Evolutionary conservation across 805 yeast genomes (phyloP).

Genomic region (Candida maris): DNA sequence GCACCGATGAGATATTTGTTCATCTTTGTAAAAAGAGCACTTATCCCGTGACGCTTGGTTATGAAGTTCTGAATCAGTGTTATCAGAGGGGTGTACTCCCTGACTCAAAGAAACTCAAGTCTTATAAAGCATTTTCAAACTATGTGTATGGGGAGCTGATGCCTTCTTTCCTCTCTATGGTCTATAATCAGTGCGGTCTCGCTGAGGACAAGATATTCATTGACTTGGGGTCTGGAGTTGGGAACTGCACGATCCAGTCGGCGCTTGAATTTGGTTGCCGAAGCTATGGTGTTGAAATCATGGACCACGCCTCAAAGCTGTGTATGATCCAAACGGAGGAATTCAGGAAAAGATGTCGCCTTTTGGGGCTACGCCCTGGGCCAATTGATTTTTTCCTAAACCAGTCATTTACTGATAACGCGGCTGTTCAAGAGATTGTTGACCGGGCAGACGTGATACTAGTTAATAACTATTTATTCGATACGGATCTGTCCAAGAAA

Average conservation of each 20-base stretch:
- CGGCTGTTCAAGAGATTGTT: slow-evolving; percentile 49
- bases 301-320: slow-evolving; percentile 73
- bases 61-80: slow-evolving; percentile 67
- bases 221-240: slow-evolving; percentile 93
- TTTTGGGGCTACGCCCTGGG: slow-evolving; percentile 64
- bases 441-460: slow-evolving; percentile 67
- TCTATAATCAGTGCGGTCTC: slow-evolving; percentile 58
- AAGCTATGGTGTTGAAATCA: slow-evolving; percentile 88
- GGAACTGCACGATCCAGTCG: slow-evolving; percentile 86
- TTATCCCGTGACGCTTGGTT: slow-evolving; percentile 45
- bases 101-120: slow-evolving; percentile 54
- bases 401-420: slow-evolving; percentile 70
- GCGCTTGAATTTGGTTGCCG: slow-evolving; percentile 80
- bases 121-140: slow-evolving; percentile 83
- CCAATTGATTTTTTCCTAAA: slow-evolving; percentile 53
- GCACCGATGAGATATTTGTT: slow-evolving; percentile 26
- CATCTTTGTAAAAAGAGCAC: slow-evolving; percentile 17
- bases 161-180: slow-evolving; percentile 69
- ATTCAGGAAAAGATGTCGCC: slow-evolving; percentile 51
- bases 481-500: slow-evolving; percentile 63
- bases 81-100: slow-evolving; percentile 81
- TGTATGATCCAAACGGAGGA: slow-evolving; percentile 60
- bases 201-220: slow-evolving; percentile 57
- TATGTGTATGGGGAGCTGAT: slow-evolving; percentile 88
- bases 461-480: slow-evolving; percentile 82